These are phyloP conservation scores for Ceratocystis eucalypticola DNA, from an alignment of 2,329 filamentous ascomycete species.

Conservation along the genomic window DNA sequence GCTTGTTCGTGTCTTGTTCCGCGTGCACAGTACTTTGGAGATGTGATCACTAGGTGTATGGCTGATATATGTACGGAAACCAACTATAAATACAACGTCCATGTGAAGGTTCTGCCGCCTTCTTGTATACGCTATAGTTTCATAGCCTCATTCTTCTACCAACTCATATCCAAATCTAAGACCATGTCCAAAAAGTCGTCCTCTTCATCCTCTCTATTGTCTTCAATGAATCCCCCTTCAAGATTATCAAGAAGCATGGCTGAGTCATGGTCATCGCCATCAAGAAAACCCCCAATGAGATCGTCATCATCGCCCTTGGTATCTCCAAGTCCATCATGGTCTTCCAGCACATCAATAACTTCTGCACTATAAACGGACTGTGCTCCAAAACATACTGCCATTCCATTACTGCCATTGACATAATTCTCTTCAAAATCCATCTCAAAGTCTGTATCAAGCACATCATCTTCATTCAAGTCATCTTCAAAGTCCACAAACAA, in stretches of 20 bases:
- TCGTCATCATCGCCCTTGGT: slow-evolving; percentile 3
- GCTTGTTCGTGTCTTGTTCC: background rate
- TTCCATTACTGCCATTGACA: background rate
- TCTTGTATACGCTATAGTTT: background rate
- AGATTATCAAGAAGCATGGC: background rate
- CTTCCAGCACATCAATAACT: background rate
- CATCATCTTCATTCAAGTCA: background rate
- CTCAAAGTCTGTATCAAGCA: slow-evolving; percentile 7
- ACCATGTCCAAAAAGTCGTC: slow-evolving; percentile 3
- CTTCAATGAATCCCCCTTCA: background rate
- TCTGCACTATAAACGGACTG: background rate
- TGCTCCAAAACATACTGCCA: background rate
- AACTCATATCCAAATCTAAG: slow-evolving; percentile 9
- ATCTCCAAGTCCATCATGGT: background rate
- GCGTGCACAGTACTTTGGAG: no score
- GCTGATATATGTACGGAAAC: no score
- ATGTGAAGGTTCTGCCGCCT: background rate
- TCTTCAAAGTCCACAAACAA: slow-evolving; percentile 2
- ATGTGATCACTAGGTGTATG: no score
- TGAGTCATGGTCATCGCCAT: background rate
- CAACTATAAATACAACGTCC: background rate
- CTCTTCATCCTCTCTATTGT: background rate
- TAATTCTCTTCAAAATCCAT: slow-evolving; percentile 7
- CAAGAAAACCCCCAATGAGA: slow-evolving; percentile 5
- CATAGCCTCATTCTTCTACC: background rate